Conservation (phyloP, 495 filamentous ascomycete genomes). For the Neurospora terricola region DNA sequence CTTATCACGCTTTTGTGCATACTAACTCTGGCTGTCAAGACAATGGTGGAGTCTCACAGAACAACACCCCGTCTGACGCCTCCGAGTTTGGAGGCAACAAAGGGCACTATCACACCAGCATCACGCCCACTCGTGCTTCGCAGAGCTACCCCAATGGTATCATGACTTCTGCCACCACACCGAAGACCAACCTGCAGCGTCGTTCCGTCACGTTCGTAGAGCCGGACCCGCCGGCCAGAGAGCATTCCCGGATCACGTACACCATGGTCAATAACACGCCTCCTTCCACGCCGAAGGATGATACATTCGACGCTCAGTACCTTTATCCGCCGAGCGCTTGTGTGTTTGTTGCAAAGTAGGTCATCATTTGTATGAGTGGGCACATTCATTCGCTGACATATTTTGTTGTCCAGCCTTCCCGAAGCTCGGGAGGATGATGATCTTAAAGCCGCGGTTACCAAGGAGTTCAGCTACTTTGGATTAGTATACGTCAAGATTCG, state of each 20-base stretch:
- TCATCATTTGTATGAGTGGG: constrained; percentile 4
- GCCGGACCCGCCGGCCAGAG: background rate
- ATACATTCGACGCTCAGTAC: constrained; percentile 42
- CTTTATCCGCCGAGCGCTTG: constrained; percentile 45
- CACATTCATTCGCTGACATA: background rate
- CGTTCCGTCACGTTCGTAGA: background rate
- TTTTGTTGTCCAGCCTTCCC: constrained; percentile 21
- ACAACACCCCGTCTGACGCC: background rate
- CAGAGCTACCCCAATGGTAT: background rate
- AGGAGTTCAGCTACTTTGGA: constrained; percentile 42
- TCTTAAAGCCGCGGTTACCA: constrained; percentile 43
- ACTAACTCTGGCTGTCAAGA: background rate
- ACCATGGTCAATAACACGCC: background rate
- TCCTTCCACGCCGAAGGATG: constrained; percentile 15
- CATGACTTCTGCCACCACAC: background rate
- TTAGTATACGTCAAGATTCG: constrained; percentile 53
- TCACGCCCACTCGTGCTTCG: background rate
- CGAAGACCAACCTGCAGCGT: background rate
- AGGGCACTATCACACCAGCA: background rate
- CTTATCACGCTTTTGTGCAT: background rate
- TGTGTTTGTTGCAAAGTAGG: constrained; percentile 58
- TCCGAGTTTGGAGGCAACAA: background rate
- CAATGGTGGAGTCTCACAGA: background rate
- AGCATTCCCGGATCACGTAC: background rate
- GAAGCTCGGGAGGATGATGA: constrained; percentile 36